phyloP scores from a whole-genome alignment of 176 grass and related monocot species.

The Rhynchospora tenuis region DNA sequence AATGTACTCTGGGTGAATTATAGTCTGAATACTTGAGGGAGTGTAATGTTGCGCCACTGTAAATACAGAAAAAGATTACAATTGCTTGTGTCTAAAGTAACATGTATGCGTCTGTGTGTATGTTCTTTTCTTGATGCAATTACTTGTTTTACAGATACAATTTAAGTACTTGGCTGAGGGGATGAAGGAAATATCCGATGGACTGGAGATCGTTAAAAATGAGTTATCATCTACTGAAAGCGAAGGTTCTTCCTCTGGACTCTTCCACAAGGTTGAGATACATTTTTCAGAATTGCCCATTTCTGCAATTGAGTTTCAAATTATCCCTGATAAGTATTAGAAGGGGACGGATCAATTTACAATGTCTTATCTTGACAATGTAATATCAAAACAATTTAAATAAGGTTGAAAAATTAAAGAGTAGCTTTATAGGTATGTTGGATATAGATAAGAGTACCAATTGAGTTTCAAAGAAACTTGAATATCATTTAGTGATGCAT shows the following conservation, averaged over 20 bases:
- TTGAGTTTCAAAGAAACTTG: too few relatives aligned
- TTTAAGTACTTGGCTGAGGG: conserved; percentile 78
- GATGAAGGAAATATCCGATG: conserved; percentile 87
- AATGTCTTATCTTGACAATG: too few relatives aligned
- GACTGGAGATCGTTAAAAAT: conserved; percentile 78
- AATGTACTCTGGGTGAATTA: not conserved
- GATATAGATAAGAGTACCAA: too few relatives aligned
- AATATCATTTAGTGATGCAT: too few relatives aligned
- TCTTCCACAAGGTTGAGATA: conserved; percentile 63
- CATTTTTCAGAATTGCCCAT: not conserved
- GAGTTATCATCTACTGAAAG: conserved; percentile 67
- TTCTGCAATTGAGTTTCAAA: not conserved
- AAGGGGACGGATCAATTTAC: too few relatives aligned
- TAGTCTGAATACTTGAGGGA: conserved; percentile 19
- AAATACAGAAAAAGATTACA: not conserved
- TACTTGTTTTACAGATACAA: conserved; percentile 59
- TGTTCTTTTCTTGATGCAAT: not conserved
- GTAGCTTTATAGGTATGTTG: too few relatives aligned
- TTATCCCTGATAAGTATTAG: not conserved
- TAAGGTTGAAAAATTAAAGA: too few relatives aligned
- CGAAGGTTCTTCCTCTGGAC: conserved; percentile 62
- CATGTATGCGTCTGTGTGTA: not conserved
- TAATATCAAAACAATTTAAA: too few relatives aligned
- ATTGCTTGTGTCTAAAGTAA: too few relatives aligned
- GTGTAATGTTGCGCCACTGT: not conserved